Evolutionary conservation across 2,329 filamentous ascomycete genomes (phyloP), one percentile per base, ranked within the genome.

Genomic region (Biscogniauxia marginata): DNA sequence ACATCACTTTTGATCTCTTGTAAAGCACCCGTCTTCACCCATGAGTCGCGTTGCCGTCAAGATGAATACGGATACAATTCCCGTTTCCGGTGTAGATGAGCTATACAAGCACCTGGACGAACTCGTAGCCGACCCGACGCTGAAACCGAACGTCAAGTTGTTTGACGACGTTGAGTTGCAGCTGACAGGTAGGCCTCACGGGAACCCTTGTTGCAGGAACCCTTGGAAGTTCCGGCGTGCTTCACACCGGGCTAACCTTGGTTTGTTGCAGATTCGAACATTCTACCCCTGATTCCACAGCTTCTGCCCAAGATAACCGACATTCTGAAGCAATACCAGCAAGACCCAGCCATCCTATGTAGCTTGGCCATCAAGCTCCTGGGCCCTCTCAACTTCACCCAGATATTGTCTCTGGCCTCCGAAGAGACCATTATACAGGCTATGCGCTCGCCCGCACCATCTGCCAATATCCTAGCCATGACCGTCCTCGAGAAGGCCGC

Each of bases 141-240:
- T 75, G 1, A 67, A 73, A 0, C 71, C 83, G 34, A 70, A 80
- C 57, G 70, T 72, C 9, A 79, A 79, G 61, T 73, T 86, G 2
- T 81, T 87, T 56, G 84, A 86, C 64, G 73, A 84, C 64, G 78
- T 86, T 46, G 79, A 83, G 63, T 76, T 86, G 3, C 83, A 86
- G 65, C 73, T 87, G 16, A 85, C 76, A 45, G 79, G 82, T 80
- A 66, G 22, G 67, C 56, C 22, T 53, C 22, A 24, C 16, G 48
- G 19, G 9, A 13, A 25, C 16, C 18, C 30, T 46, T 49, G n/a
- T n/a, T 25, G 24, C 24, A 25, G 11, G 24, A 25, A 25, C n/a
- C n/a, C n/a, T n/a, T n/a, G n/a, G n/a, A n/a, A n/a, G n/a, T n/a
- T n/a, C n/a, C n/a, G n/a, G n/a, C n/a, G n/a, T n/a, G n/a, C n/a